Conservation (phyloP, 2,329 filamentous ascomycete genomes). For the Dothistroma pini region DNA sequence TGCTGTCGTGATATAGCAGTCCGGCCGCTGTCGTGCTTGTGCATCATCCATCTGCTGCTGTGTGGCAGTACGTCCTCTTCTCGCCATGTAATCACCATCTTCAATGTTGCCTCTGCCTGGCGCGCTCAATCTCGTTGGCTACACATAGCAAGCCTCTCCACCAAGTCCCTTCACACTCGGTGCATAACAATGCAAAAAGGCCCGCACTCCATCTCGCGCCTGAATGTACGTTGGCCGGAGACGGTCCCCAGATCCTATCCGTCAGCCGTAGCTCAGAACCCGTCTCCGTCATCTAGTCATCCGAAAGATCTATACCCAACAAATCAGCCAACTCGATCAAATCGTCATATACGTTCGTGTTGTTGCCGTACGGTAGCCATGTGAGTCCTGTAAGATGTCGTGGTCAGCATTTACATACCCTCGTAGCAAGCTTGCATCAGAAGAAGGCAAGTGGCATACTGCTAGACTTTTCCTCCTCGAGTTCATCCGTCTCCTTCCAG, state of each 20-base stretch:
- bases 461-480: slow-evolving; percentile 30
- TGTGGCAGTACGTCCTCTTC: not conserved
- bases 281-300: slow-evolving; percentile 11
- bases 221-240: slow-evolving; percentile 2
- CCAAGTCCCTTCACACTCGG: not conserved
- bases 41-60: not conserved
- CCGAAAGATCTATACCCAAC: slow-evolving; percentile 7
- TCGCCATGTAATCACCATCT: not conserved
- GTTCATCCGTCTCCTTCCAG: slow-evolving; percentile 65
- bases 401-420: slow-evolving; percentile 4
- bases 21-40: not conserved
- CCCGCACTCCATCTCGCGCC: not conserved
- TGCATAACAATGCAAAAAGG: not conserved
- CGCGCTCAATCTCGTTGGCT: not conserved
- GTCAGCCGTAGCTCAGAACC: slow-evolving; percentile 5
- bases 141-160: not conserved
- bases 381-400: not conserved
- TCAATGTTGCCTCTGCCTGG: not conserved
- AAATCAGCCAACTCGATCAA: slow-evolving; percentile 1
- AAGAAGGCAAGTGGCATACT: slow-evolving; percentile 26
- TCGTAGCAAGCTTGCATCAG: slow-evolving; percentile 4
- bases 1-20: slow-evolving; percentile 1
- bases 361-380: slow-evolving; percentile 8
- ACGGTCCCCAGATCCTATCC: slow-evolving; percentile 5
- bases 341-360: not conserved